These are phyloP conservation scores for Colletotrichum sidae DNA, from an alignment of 2,329 filamentous ascomycete genomes.

Conservation along the genomic window DNA sequence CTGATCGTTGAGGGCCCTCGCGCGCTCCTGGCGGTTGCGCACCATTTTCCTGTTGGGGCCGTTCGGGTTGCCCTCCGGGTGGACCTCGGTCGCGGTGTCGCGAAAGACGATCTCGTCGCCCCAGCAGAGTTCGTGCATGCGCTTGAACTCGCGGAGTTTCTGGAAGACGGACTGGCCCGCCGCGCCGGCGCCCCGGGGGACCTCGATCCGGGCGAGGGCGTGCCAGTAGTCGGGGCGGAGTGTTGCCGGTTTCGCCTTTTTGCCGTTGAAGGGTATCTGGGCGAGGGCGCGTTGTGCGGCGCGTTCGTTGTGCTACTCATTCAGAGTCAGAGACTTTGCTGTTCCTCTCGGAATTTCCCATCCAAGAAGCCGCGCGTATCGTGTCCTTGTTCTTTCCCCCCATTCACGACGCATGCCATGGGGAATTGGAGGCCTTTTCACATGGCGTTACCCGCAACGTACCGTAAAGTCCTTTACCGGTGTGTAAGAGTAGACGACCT, in stretches of 20 bases:
- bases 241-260: conserved; percentile 72
- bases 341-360: not conserved
- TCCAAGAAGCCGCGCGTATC: not conserved
- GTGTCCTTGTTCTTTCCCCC: too few relatives aligned
- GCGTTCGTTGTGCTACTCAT: too few relatives aligned
- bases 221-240: conserved; percentile 77
- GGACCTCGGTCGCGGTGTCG: conserved; percentile 41
- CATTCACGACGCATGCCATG: not conserved
- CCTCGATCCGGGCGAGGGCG: conserved; percentile 69
- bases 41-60: conserved; percentile 47
- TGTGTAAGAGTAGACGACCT: conserved; percentile 65
- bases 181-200: conserved; percentile 62
- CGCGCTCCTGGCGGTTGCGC: conserved; percentile 58
- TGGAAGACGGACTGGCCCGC: conserved; percentile 71
- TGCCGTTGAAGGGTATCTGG: conserved; percentile 74
- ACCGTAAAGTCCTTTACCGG: conserved; percentile 55
- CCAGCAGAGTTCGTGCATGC: conserved; percentile 73
- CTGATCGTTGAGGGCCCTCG: conserved; percentile 67
- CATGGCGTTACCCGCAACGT: conserved; percentile 38
- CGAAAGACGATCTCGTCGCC: conserved; percentile 57
- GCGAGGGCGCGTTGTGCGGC: conserved; percentile 53
- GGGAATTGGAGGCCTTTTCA: not conserved
- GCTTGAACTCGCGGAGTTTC: conserved; percentile 73
- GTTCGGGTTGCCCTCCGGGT: not conserved
- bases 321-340: too few relatives aligned